Conservation (phyloP, 177 flowering plant species). For the Vitis hybrid region DNA sequence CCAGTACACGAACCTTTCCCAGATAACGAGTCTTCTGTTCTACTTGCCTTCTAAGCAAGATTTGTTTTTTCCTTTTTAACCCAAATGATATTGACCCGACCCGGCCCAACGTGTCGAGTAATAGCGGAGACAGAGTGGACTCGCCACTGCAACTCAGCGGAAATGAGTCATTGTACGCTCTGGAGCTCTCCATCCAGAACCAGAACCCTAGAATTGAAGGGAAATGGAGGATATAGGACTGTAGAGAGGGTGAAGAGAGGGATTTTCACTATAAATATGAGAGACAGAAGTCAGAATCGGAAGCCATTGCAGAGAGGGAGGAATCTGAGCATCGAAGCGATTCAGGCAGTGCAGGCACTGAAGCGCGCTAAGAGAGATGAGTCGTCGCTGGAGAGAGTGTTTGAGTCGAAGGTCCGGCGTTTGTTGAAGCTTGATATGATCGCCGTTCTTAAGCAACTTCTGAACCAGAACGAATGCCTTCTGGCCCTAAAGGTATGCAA, state of each 20-base stretch:
- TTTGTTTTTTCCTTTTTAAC: too few relatives aligned
- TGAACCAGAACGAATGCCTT: conserved; percentile 56
- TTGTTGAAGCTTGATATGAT: conserved; percentile 65
- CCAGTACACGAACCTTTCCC: too few relatives aligned
- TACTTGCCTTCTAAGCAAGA: not conserved
- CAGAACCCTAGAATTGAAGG: too few relatives aligned
- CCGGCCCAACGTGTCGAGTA: too few relatives aligned
- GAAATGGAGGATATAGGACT: too few relatives aligned
- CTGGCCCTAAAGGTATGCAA: conserved; percentile 56
- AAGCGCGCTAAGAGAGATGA: conserved; percentile 49
- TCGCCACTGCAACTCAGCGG: too few relatives aligned
- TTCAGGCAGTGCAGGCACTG: conserved; percentile 60
- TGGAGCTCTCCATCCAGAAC: too few relatives aligned
- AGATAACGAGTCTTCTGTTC: not conserved
- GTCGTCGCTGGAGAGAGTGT: conserved; percentile 25
- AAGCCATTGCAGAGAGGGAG: conserved; percentile 68
- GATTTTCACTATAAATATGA: conserved; percentile 23
- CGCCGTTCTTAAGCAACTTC: conserved; percentile 72
- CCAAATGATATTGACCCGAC: too few relatives aligned
- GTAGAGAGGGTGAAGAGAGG: not conserved
- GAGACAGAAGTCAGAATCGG: conserved; percentile 55
- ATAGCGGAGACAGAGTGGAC: too few relatives aligned
- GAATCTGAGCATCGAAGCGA: conserved; percentile 60
- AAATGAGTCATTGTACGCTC: too few relatives aligned
- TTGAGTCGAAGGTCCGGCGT: conserved; percentile 43